Evolutionary conservation across 345 rosid genomes (phyloP).

Genomic region (Eucalyptus globulus): DNA sequence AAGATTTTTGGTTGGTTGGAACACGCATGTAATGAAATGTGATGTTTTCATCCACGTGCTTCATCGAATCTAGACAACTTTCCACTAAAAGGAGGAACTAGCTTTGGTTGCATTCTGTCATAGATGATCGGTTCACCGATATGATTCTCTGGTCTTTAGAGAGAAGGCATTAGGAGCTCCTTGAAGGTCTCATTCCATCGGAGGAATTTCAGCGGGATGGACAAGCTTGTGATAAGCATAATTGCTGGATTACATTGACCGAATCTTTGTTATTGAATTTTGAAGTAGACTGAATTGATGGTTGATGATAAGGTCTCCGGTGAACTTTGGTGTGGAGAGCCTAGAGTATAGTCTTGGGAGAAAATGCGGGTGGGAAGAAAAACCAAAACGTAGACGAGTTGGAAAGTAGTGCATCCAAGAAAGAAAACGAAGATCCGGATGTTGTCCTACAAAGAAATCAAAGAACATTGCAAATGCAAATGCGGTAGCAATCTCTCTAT

Average conservation of each 20-base stretch:
- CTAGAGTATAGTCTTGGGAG: background rate
- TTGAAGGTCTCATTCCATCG: constrained; percentile 74
- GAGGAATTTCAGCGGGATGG: constrained; percentile 80
- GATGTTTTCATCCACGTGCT: background rate
- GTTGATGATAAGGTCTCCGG: background rate
- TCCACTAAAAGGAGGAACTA: background rate
- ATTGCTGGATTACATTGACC: constrained; percentile 62
- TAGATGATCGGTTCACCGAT: background rate
- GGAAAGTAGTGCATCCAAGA: constrained; percentile 24
- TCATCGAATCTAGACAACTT: background rate
- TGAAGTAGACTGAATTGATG: background rate
- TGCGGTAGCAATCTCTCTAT: constrained; percentile 9
- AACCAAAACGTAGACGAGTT: constrained; percentile 2
- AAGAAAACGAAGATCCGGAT: constrained; percentile 32
- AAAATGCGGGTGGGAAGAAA: background rate
- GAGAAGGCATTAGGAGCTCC: constrained; percentile 62
- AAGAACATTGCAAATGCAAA: constrained; percentile 19
- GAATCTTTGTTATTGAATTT: constrained; percentile 81
- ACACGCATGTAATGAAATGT: background rate
- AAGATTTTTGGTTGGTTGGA: background rate
- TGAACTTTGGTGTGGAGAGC: no score
- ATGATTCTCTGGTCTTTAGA: constrained; percentile 9
- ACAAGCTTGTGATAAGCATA: constrained; percentile 76
- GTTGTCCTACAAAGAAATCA: constrained; percentile 42
- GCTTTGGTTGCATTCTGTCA: background rate